Evolutionary conservation across 1,284 basidiomycete species (phyloP).

Genomic region (Anthracocystis walkeri): DNA sequence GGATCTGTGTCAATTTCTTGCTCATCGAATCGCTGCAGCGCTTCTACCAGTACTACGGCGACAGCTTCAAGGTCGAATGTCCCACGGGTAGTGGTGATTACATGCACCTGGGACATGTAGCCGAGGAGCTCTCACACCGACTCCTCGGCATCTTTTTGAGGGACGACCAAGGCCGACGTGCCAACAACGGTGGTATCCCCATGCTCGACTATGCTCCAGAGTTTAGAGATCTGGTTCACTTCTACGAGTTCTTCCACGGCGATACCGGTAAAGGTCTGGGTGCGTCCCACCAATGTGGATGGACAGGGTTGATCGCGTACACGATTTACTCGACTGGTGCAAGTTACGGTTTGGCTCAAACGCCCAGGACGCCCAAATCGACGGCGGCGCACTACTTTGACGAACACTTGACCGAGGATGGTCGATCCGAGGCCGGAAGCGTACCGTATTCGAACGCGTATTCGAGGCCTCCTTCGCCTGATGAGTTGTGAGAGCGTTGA

Average conservation of each 20-base stretch:
- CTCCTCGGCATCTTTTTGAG: slow-evolving; percentile 96
- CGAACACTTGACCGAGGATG: slow-evolving; percentile 64
- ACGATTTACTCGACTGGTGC: slow-evolving; percentile 76
- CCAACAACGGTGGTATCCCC: slow-evolving; percentile 88
- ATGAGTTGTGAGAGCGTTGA: slow-evolving; percentile 64
- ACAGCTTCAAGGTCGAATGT: slow-evolving; percentile 79
- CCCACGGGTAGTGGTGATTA: slow-evolving; percentile 92
- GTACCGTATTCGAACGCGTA: slow-evolving; percentile 51
- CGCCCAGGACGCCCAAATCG: slow-evolving; percentile 80
- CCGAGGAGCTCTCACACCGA: slow-evolving; percentile 96
- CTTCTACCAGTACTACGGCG: slow-evolving; percentile 76
- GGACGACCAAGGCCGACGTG: slow-evolving; percentile 84
- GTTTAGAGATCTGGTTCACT: slow-evolving; percentile 95
- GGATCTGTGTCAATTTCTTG: slow-evolving; percentile 95
- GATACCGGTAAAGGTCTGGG: slow-evolving; percentile 87
- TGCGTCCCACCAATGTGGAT: slow-evolving; percentile 97
- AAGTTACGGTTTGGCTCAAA: slow-evolving; percentile 60
- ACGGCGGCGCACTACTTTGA: slow-evolving; percentile 89
- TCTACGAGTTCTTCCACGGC: slow-evolving; percentile 98
- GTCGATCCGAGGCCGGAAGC: slow-evolving; percentile 55
- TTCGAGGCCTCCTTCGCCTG: slow-evolving; percentile 61
- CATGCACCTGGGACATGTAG: slow-evolving; percentile 91
- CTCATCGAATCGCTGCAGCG: slow-evolving; percentile 88
- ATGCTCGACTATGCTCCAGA: slow-evolving; percentile 92
- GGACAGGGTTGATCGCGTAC: slow-evolving; percentile 73